A percentile compares a stretch with the other conserved stretches of the same genome.
These are phyloP conservation scores for Trypanosoma melophagium DNA, from an alignment of 208 protist genomes.

Conservation along the genomic window DNA sequence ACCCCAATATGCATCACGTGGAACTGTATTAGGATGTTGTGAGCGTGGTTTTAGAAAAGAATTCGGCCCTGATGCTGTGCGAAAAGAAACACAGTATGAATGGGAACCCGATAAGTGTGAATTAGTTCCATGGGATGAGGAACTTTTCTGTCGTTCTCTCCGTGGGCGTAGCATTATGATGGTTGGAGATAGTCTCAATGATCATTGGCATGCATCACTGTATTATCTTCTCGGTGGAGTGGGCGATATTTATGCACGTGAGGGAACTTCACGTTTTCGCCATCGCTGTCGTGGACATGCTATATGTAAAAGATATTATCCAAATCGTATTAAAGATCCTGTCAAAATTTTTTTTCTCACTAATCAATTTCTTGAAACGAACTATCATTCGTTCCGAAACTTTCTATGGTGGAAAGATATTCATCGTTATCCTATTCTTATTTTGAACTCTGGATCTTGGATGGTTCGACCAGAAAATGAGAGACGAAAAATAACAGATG, in stretches of 20 bases:
- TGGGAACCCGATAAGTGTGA: slow-evolving; percentile 32
- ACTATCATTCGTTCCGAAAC: slow-evolving; percentile 3
- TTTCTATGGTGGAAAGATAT: slow-evolving; percentile 29
- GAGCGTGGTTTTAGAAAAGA: slow-evolving; percentile 18
- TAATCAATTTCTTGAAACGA: slow-evolving; percentile 28
- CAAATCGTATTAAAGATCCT: slow-evolving; percentile 18
- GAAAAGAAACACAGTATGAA: slow-evolving; percentile 24
- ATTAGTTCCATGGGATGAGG: slow-evolving; percentile 25
- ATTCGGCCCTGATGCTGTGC: neutral
- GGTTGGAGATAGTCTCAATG: slow-evolving; percentile 29
- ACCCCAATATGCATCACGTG: slow-evolving; percentile 8
- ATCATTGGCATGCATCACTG: slow-evolving; percentile 33
- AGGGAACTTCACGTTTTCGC: slow-evolving; percentile 14
- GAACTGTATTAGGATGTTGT: slow-evolving; percentile 23
- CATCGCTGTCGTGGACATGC: slow-evolving; percentile 18
- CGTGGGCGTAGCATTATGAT: slow-evolving; percentile 29
- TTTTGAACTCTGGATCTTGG: slow-evolving; percentile 30
- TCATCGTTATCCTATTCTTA: slow-evolving; percentile 20
- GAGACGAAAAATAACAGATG: slow-evolving; percentile 13
- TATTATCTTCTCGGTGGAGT: slow-evolving; percentile 25
- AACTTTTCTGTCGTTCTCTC: slow-evolving; percentile 30
- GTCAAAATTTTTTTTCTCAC: slow-evolving; percentile 29
- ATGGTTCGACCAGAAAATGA: slow-evolving; percentile 26
- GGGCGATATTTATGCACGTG: slow-evolving; percentile 15
- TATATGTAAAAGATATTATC: slow-evolving; percentile 33